Evolutionary conservation across 2,329 filamentous ascomycete genomes (phyloP), one percentile per base, ranked within the genome.

Genomic region (Hymenotorrendiella dingleyae): DNA sequence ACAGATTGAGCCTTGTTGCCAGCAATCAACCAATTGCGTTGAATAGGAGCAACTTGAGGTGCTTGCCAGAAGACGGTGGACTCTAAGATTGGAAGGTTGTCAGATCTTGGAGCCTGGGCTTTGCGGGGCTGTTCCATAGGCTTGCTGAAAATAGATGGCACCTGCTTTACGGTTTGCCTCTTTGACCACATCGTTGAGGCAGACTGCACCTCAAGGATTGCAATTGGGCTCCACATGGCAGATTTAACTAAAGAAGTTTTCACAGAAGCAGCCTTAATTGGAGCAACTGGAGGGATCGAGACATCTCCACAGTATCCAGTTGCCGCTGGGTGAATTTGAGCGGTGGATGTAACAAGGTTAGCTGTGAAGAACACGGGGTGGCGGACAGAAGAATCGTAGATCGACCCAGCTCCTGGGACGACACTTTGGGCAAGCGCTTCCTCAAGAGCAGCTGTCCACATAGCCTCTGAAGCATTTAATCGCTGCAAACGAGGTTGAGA

Each of bases 301-400:
- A n/a, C n/a, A n/a, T n/a, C n/a, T n/a, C n/a, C n/a, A n/a, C n/a
- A n/a, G 32, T 48, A 24, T 14, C 52, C 52, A 20, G 50, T 43
- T 2, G 52, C 52, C 34, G 54, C 52, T 10, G 52, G 52, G 29
- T 54, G 54, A 23, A 54, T 40, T 24, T 52, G 40, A 5, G 11
- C n/a, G 9, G 39, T 23, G 6, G 14, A 37, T 7, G 50, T 47
- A 33, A 38, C 22, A n/a, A 49, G 38, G 11, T 43, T 45, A 5
- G 43, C 29, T 0, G 50, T 54, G 41, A 54, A 54, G 44, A 53
- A 56, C 1, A 55, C 54, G 4, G 54, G 54, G 40, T 56, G 54
- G 16, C 48, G 30, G 5, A 49, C 42, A 12, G 50, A 37, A 33
- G 46, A 23, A 36, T 55, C 45, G 26, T 51, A 52, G 9, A 12